Base-by-base conservation (phyloP, 1,284 basidiomycete species). In the Retiboletus fuscus region DNA sequence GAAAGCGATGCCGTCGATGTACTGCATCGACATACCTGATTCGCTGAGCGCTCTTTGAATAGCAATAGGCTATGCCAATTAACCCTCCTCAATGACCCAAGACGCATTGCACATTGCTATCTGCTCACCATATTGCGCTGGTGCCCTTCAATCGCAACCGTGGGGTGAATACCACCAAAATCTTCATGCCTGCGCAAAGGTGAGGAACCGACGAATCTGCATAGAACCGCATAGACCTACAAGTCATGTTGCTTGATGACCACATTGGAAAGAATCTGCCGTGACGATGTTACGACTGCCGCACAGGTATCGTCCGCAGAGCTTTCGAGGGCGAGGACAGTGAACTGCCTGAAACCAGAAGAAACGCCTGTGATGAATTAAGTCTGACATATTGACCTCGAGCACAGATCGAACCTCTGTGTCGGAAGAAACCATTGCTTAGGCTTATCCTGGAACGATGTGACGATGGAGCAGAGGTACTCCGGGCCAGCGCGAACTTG, bases 221-320 rank as follows among this genome's bases (percentile, higher is more conserved):
- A 46, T 18, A 20, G 20, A 46, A 46, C 15, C 20, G 5, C 3
- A 11, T 16, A 44, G 28, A 62, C 89, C 64, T 74, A 91, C 88
- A 91, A 81, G 39, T 88, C 76, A 76, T 93, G 87, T 78, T 97
- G 96, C 78, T 92, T 93, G 51, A 94, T 83, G 69, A 97, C 93
- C 13, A 96, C 88, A 81, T 95, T 96, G 6, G 95, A 91, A 62
- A 94, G 88, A 61, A 97, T 91, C 68, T 86, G 77, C 13, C 90
- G 87, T 30, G 89, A 83, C 1, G 91, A 92, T 43, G 88, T 88
- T 62, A 97, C 92, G 66, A 97, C 86, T 3, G 95, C 92, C 22
- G 91, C 94, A 76, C 95, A 96, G 2, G 95, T 93, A 79, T 97
- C 96, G 82, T 97, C 96, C 12, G 95, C 95, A 20, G 94, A 96